A percentile compares a stretch with the other conserved stretches of the same genome.
phyloP scores from a whole-genome alignment of 805 yeast species.

The Schwanniomyces vanrijiae region DNA sequence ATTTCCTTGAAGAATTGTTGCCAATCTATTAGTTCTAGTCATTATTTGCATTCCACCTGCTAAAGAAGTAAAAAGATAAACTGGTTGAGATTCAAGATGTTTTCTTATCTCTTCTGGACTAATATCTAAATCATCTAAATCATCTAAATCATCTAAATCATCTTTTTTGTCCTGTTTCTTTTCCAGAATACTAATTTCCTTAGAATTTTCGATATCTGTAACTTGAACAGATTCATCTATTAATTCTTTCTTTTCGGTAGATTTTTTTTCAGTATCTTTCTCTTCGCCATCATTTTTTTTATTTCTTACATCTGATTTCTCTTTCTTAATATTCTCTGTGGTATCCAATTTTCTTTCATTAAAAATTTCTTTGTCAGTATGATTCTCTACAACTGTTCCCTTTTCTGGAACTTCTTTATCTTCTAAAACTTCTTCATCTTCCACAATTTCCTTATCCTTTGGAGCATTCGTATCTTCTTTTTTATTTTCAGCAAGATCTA shows the following conservation, averaged over 20 bases:
- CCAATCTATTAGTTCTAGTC: conserved; percentile 72
- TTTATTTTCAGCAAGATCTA: background rate
- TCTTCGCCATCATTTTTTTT: conserved; percentile 4
- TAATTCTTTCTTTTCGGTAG: background rate
- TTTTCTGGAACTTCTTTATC: conserved; percentile 6
- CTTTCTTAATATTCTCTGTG: conserved; percentile 7
- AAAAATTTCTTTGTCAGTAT: conserved; percentile 1
- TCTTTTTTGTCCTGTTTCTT: conserved; percentile 5
- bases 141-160: conserved; percentile 23
- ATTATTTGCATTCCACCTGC: conserved; percentile 86
- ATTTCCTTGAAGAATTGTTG: conserved; percentile 74
- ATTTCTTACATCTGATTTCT: conserved; percentile 2
- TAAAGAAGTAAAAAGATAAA: conserved; percentile 78
- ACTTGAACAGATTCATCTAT: background rate
- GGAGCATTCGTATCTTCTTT: too few species aligned
- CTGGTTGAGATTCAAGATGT: conserved; percentile 53
- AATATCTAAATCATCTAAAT: conserved; percentile 28
- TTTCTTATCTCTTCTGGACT: conserved; percentile 44
- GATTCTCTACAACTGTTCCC: conserved; percentile 7
- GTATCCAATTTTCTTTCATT: background rate
- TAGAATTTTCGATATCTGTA: background rate
- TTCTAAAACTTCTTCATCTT: background rate
- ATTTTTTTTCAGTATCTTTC: conserved; percentile 5
- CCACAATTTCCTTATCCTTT: background rate
- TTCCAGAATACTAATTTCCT: background rate